These are phyloP conservation scores for Apiotrichum sp. DNA, from an alignment of 1,284 basidiomycete genomes.

Conservation along the genomic window DNA sequence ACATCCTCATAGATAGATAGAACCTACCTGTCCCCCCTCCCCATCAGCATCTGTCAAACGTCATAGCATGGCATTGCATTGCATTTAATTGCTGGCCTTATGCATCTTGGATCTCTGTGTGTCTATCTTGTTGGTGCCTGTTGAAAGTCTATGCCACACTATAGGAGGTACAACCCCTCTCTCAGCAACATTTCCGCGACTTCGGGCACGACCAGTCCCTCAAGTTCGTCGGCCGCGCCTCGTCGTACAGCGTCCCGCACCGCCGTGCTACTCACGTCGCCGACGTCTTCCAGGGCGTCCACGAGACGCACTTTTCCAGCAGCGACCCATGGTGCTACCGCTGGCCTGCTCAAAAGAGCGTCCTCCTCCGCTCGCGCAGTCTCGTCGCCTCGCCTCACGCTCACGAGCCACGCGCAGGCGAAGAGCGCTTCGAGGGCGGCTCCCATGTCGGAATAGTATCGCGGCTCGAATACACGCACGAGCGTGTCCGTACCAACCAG, in stretches of 20 bases:
- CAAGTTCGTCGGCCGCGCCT: conserved; percentile 1
- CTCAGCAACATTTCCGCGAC: conserved; percentile 10
- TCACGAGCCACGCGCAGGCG: conserved; percentile 56
- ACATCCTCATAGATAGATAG: too few species aligned
- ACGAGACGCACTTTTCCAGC: conserved; percentile 55
- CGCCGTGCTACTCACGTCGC: conserved; percentile 65
- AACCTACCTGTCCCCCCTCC: too few species aligned
- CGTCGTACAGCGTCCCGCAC: conserved; percentile 55
- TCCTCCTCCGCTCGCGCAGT: conserved; percentile 28
- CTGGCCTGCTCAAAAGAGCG: conserved; percentile 44
- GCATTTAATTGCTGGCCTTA: too few species aligned
- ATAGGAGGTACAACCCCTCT: conserved; percentile 8
- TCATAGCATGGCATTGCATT: not conserved
- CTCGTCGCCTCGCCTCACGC: conserved; percentile 55
- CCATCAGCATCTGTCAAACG: not conserved
- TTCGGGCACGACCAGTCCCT: not conserved
- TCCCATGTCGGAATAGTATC: conserved; percentile 61
- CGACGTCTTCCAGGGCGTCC: conserved; percentile 52
- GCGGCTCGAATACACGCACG: conserved; percentile 69
- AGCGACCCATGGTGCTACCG: conserved; percentile 52
- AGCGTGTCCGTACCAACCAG: conserved; percentile 84
- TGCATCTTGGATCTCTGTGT: not conserved
- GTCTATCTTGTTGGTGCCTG: too few species aligned
- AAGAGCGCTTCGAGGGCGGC: conserved; percentile 29
- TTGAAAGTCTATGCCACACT: not conserved